Percentiles rank a stretch among this genome's conserved stretches.
phyloP scores from a whole-genome alignment of 768 basidiomycete species.

The Rhodotorula kratochvilovae region DNA sequence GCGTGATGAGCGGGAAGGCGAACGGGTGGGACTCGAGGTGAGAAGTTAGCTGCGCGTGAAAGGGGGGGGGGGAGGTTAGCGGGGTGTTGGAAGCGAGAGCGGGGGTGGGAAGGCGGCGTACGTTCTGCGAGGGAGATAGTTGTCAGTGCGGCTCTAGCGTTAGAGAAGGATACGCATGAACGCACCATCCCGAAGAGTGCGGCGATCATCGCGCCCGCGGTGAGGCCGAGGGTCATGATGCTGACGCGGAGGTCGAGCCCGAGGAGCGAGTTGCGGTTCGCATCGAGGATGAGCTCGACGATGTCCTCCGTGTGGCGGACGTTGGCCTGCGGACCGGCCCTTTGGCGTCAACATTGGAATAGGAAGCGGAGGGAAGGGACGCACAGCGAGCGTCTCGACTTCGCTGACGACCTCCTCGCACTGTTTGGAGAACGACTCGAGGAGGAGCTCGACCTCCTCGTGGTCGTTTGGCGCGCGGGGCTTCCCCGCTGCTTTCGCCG shows the following conservation, averaged over 20 bases:
- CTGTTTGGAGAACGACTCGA: constrained; percentile 90
- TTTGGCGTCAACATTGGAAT: no score
- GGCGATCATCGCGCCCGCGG: constrained; percentile 79
- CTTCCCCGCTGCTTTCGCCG: constrained; percentile 66
- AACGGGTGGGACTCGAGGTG: constrained; percentile 67
- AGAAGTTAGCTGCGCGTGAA: constrained; percentile 60
- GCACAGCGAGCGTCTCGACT: constrained; percentile 36
- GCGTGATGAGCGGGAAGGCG: constrained; percentile 68
- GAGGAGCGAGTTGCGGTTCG: constrained; percentile 86
- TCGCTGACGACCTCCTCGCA: constrained; percentile 42
- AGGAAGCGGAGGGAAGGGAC: background rate
- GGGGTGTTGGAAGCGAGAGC: no score
- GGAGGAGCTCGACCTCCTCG: constrained; percentile 82
- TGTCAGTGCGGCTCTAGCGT: background rate
- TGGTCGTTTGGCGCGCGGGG: constrained; percentile 71
- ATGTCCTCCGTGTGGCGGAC: constrained; percentile 98
- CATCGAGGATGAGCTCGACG: constrained; percentile 90
- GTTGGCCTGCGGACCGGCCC: constrained; percentile 66
- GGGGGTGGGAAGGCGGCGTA: background rate
- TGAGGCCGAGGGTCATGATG: constrained; percentile 90
- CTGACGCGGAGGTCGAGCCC: constrained; percentile 89
- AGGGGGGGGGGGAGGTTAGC: background rate
- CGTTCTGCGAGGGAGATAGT: constrained; percentile 2
- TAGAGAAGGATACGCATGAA: background rate
- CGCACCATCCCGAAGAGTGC: constrained; percentile 84